phyloP scores from a whole-genome alignment of 768 basidiomycete genomes.

The Epithele typhae region DNA sequence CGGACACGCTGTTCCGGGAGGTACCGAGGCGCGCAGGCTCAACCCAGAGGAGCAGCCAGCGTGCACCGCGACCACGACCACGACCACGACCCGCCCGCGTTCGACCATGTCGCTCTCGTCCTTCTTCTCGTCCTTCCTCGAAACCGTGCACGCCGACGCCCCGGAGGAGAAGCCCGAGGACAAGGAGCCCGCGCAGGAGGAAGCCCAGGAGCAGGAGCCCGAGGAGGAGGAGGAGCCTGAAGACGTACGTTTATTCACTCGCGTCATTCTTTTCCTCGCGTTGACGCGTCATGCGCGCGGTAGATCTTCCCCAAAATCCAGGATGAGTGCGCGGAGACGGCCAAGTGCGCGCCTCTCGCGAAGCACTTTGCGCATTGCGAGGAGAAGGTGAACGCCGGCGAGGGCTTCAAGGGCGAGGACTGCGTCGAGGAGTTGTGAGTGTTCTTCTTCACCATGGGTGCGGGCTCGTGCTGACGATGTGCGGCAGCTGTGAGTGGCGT shows the following conservation, averaged over 20 bases:
- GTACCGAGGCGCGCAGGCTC: too few species aligned
- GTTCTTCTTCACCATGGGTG: neutral
- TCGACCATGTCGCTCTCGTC: slow-evolving; percentile 44
- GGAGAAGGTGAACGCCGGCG: slow-evolving; percentile 77
- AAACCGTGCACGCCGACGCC: slow-evolving; percentile 38
- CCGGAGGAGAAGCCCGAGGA: slow-evolving; percentile 35
- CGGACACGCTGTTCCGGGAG: too few species aligned
- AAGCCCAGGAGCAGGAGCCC: slow-evolving; percentile 30
- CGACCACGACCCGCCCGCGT: slow-evolving; percentile 35
- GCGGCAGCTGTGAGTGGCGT: slow-evolving; percentile 21
- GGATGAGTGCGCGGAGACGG: slow-evolving; percentile 67
- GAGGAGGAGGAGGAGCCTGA: slow-evolving; percentile 67
- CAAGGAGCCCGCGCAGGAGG: slow-evolving; percentile 27
- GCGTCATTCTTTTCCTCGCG: neutral
- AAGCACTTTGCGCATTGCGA: slow-evolving; percentile 90
- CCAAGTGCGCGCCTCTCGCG: slow-evolving; percentile 62
- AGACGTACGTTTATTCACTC: slow-evolving; percentile 54
- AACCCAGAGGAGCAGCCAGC: too few species aligned
- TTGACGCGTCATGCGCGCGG: neutral
- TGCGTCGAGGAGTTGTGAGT: slow-evolving; percentile 82
- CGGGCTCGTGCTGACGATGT: too few species aligned
- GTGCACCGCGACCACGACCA: too few species aligned
- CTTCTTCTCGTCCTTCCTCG: slow-evolving; percentile 36
- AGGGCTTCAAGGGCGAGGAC: slow-evolving; percentile 88
- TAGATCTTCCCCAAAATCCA: slow-evolving; percentile 68